Evolutionary conservation across 257 asterid species (phyloP).

Genomic region (Haberlea rhodopensis): DNA sequence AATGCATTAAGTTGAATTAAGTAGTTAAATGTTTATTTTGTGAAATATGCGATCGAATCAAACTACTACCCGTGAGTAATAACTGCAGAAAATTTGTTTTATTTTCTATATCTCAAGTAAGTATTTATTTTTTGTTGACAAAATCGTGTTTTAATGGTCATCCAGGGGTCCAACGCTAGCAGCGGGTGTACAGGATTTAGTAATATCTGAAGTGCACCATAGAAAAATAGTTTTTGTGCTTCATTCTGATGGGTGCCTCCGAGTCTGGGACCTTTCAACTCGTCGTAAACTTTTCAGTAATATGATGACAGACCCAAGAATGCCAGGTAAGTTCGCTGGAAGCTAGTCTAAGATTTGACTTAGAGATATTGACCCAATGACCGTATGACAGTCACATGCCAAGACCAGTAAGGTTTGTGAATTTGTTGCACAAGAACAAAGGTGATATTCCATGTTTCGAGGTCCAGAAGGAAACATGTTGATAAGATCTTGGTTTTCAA

Average conservation of each 20-base stretch:
- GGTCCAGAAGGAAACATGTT: too few relatives aligned
- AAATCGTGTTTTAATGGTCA: constrained; percentile 19
- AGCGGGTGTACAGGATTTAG: constrained; percentile 78
- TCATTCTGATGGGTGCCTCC: constrained; percentile 83
- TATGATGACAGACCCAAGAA: constrained; percentile 41
- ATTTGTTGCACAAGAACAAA: too few relatives aligned
- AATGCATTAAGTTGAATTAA: constrained; percentile 1
- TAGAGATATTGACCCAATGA: too few relatives aligned
- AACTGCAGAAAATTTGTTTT: neutral
- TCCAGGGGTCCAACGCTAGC: constrained; percentile 62
- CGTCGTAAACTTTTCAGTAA: constrained; percentile 59
- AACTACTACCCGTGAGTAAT: neutral
- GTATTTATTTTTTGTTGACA: constrained; percentile 9
- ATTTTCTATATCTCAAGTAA: constrained; percentile 3
- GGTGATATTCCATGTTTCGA: too few relatives aligned
- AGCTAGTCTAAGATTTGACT: neutral
- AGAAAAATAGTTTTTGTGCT: constrained; percentile 70
- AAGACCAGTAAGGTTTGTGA: too few relatives aligned
- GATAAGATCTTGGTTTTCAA: too few relatives aligned
- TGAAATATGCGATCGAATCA: constrained; percentile 2
- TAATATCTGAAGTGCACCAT: constrained; percentile 52
- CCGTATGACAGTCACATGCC: too few relatives aligned
- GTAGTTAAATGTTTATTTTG: neutral
- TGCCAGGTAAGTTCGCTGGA: constrained; percentile 46
- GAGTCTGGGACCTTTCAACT: constrained; percentile 74